These are phyloP conservation scores for Xylaria sp. DNA, from an alignment of 2,329 filamentous ascomycete species.

Conservation along the genomic window DNA sequence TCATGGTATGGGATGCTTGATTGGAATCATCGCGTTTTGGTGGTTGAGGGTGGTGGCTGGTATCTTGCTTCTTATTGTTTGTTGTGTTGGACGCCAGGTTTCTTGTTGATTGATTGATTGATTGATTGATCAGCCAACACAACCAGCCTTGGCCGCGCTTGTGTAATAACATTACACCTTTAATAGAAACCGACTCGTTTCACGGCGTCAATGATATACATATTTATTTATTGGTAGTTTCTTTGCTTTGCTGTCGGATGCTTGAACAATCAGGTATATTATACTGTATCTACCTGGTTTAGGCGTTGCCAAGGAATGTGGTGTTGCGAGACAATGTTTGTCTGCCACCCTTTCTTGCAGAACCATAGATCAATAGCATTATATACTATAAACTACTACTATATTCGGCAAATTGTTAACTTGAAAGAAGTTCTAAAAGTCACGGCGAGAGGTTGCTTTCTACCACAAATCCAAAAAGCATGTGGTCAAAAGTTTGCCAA, in stretches of 20 bases:
- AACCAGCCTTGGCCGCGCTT: slow-evolving; percentile 15
- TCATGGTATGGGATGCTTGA: slow-evolving; percentile 19
- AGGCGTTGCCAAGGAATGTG: background rate
- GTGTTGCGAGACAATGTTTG: background rate
- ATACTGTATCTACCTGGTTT: background rate
- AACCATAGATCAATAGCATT: no score
- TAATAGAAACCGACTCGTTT: slow-evolving; percentile 5
- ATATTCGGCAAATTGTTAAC: no score
- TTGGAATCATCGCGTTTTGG: background rate
- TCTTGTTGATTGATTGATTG: slow-evolving; percentile 11
- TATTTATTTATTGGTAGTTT: background rate
- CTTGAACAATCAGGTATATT: background rate
- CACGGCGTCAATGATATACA: slow-evolving; percentile 11
- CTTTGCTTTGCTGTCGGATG: background rate
- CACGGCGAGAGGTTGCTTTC: no score
- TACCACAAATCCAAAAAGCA: no score
- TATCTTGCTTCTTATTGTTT: background rate
- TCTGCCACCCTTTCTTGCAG: no score
- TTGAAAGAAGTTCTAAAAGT: no score
- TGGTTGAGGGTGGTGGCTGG: slow-evolving; percentile 14
- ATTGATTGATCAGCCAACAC: background rate
- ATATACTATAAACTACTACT: no score
- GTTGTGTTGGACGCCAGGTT: background rate
- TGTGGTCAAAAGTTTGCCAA: no score
- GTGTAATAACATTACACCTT: slow-evolving; percentile 10